Evolutionary conservation across 495 filamentous ascomycete genomes (phyloP).

Genomic region (Penicillium lividum): DNA sequence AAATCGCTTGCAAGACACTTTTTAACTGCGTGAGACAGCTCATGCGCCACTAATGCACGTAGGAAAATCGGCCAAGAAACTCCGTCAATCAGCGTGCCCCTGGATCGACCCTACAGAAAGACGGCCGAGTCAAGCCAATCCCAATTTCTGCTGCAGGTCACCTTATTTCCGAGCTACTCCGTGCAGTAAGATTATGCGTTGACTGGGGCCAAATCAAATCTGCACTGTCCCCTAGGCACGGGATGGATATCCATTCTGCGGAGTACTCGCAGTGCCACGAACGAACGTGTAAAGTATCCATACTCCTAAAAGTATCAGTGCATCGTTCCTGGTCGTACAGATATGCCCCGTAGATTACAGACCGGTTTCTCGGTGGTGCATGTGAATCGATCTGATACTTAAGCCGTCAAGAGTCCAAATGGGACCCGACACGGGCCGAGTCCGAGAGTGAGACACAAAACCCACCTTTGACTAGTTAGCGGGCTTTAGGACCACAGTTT

Average conservation of each 20-base stretch:
- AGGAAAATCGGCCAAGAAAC: background rate
- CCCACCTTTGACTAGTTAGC: too few relatives aligned
- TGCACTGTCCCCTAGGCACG: constrained; percentile 3
- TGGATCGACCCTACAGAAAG: background rate
- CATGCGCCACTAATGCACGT: background rate
- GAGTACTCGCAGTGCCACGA: background rate
- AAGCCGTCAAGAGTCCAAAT: constrained; percentile 12
- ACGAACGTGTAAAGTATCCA: background rate
- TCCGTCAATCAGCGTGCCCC: constrained; percentile 4
- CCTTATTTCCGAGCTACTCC: too few relatives aligned
- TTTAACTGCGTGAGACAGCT: background rate
- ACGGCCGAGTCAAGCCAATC: background rate
- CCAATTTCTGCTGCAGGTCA: background rate
- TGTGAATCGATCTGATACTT: constrained; percentile 19
- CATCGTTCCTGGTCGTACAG: too few relatives aligned
- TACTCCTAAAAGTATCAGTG: too few relatives aligned
- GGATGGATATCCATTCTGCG: background rate
- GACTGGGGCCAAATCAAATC: background rate
- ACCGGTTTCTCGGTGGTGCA: background rate
- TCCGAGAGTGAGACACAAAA: constrained; percentile 11
- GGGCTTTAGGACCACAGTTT: background rate
- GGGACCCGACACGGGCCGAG: constrained; percentile 23
- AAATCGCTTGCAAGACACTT: too few relatives aligned
- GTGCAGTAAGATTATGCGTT: background rate
- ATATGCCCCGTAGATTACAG: background rate